Conservation (phyloP, 2,329 filamentous ascomycete species). For the Exophiala calicioides region DNA sequence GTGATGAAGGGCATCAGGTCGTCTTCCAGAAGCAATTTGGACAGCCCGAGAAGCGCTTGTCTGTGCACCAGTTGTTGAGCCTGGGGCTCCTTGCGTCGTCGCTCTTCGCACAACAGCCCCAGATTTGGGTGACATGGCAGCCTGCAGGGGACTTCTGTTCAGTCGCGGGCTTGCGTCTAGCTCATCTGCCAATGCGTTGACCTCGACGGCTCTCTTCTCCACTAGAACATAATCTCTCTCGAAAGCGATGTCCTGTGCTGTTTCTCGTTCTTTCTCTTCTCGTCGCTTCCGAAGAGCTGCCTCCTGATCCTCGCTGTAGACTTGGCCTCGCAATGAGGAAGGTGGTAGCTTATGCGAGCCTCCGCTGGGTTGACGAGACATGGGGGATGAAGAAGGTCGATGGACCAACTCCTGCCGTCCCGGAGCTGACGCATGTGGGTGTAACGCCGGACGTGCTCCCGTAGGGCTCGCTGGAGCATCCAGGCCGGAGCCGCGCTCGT, state of each 20-base stretch:
- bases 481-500: conserved; percentile 14
- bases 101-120: conserved; percentile 71
- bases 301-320: conserved; percentile 40
- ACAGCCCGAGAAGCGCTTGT: conserved; percentile 71
- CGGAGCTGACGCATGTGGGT: conserved; percentile 44
- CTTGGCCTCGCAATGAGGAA: conserved; percentile 52
- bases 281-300: conserved; percentile 37
- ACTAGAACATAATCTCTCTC: conserved; percentile 95
- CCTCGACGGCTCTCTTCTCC: conserved; percentile 91
- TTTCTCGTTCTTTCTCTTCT: conserved; percentile 57
- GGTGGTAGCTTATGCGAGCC: conserved; percentile 35
- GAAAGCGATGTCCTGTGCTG: conserved; percentile 83
- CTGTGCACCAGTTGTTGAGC: conserved; percentile 68
- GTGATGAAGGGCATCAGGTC: conserved; percentile 63
- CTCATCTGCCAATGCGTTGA: conserved; percentile 96
- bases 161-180: conserved; percentile 78
- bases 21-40: conserved; percentile 69
- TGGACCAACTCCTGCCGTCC: conserved; percentile 42
- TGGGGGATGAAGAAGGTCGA: conserved; percentile 42
- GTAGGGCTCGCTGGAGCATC: conserved; percentile 33
- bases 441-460: conserved; percentile 34
- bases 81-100: conserved; percentile 73
- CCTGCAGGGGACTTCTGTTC: conserved; percentile 50
- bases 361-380: conserved; percentile 64
- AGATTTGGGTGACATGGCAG: conserved; percentile 54